Percentiles rank a stretch among this genome's conserved stretches.
Conservation (phyloP, 2,329 filamentous ascomycete species). For the Beauveria brongniartii region DNA sequence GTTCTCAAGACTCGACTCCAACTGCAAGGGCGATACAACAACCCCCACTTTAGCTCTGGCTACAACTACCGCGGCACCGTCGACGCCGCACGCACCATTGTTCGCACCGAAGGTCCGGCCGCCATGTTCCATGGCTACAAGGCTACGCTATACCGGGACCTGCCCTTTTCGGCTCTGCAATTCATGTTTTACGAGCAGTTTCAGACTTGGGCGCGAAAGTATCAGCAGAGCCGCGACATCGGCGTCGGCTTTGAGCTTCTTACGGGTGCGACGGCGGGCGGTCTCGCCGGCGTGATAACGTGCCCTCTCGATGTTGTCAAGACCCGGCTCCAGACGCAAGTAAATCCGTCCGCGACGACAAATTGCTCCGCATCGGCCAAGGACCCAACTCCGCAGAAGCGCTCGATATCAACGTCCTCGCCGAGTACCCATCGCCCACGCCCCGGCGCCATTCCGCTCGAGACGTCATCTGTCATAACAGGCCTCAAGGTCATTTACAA, state of each 20-base stretch:
- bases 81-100: conserved; percentile 80
- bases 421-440: conserved; percentile 75
- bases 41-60: conserved; percentile 84
- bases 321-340: conserved; percentile 89
- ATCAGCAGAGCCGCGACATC: conserved; percentile 74
- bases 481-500: conserved; percentile 83
- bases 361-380: conserved; percentile 19
- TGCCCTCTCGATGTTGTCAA: conserved; percentile 97
- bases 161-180: conserved; percentile 92
- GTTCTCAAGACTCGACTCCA: conserved; percentile 96
- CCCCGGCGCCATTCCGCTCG: conserved; percentile 69
- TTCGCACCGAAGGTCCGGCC: conserved; percentile 69
- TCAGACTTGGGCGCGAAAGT: conserved; percentile 69
- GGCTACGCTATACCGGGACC: conserved; percentile 85
- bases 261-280: conserved; percentile 83
- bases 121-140: conserved; percentile 97
- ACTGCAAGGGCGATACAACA: conserved; percentile 90
- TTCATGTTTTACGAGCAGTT: conserved; percentile 99
- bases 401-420: conserved; percentile 81
- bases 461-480: conserved; percentile 82
- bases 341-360: conserved; percentile 35
- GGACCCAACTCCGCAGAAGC: conserved; percentile 45
- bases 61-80: conserved; percentile 89
- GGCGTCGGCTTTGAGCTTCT: conserved; percentile 77
- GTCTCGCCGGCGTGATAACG: conserved; percentile 86